Evolutionary conservation across 2,329 filamentous ascomycete genomes (phyloP), one percentile per base, ranked within the genome.

Genomic region (Sarocladium brachiariae): DNA sequence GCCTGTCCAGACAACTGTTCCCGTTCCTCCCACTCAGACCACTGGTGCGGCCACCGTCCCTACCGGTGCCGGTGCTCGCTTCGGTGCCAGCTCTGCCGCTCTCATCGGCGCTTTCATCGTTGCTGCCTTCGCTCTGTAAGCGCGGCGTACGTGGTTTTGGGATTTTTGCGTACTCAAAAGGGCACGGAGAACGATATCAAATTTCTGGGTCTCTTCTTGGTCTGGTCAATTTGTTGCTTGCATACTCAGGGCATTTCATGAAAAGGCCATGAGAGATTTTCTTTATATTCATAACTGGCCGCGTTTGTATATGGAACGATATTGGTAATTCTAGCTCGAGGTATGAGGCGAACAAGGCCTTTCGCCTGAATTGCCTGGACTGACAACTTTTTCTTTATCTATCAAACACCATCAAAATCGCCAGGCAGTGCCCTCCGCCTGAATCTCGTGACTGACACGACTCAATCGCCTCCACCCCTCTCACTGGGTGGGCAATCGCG

Each of bases 81-180:
- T 66, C 31, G 66, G 61, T n/a, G 67, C 65, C 24, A 68, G 65
- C 56, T 65, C 67, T 33, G 47, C 72, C 48, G 68, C 67, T 53
- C 55, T 70, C 21, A 46, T 72, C 51, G 70, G 62, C 55, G 70
- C 67, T 57, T 57, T 73, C 23, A 65, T 67, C 54, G 61, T 70
- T 54, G 71, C 70, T 53, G 55, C 67, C 54, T 54, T 75, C 48
- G 71, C 69, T 59, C 62, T 75, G 63, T 76, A 70, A 72, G 39
- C 39, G 39, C 39, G 23, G 27, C 39, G 27, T 6, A 6, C 13
- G 21, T n/a, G 19, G 8, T 31, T 31, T 31, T 24, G n/a, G 24
- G 19, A 27, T 33, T 47, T 11, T 25, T 43, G 39, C 39, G 39
- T 43, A 39, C 9, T 21, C 19, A 14, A 43, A 43, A 16, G 27